A percentile compares a stretch with the other conserved stretches of the same genome.
phyloP scores from a whole-genome alignment of 2,329 filamentous ascomycete genomes.

The Ceratocystiopsis sp. region DNA sequence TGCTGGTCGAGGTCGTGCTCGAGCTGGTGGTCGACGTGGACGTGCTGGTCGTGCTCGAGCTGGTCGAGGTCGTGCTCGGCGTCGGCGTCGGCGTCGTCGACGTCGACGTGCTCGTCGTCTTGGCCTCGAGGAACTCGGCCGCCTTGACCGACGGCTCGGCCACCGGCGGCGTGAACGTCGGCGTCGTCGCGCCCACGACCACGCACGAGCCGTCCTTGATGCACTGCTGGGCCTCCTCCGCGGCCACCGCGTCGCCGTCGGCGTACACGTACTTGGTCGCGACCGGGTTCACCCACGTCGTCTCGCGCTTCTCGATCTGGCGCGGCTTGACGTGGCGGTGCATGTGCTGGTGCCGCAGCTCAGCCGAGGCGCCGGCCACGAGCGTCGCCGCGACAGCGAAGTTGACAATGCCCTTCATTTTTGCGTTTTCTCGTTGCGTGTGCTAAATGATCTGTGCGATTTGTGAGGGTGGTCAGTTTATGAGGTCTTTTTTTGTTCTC shows the following conservation, averaged over 20 bases:
- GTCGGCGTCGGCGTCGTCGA: neutral
- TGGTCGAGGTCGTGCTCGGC: neutral
- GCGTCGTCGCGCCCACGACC: constrained; percentile 40
- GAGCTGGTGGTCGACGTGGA: neutral
- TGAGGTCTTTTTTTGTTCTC: no score
- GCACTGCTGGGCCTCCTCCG: constrained; percentile 51
- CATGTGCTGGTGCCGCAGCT: constrained; percentile 37
- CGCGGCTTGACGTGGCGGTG: constrained; percentile 31
- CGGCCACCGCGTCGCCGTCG: constrained; percentile 42
- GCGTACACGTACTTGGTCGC: constrained; percentile 53
- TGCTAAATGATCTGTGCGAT: neutral
- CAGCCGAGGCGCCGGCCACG: constrained; percentile 31
- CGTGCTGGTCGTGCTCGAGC: neutral
- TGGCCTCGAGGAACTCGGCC: constrained; percentile 35
- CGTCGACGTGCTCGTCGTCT: constrained; percentile 13
- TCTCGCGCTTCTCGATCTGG: constrained; percentile 27
- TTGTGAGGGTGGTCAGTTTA: neutral
- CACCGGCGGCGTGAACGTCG: constrained; percentile 28
- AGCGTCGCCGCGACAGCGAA: constrained; percentile 35
- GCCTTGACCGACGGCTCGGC: constrained; percentile 19
- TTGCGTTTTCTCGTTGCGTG: constrained; percentile 6
- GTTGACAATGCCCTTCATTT: constrained; percentile 33
- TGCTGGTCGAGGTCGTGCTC: neutral
- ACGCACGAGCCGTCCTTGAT: constrained; percentile 55
- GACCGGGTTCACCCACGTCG: constrained; percentile 40